These are phyloP conservation scores for Hirschfeldia incana DNA, from an alignment of 345 rosid species.

Conservation along the genomic window DNA sequence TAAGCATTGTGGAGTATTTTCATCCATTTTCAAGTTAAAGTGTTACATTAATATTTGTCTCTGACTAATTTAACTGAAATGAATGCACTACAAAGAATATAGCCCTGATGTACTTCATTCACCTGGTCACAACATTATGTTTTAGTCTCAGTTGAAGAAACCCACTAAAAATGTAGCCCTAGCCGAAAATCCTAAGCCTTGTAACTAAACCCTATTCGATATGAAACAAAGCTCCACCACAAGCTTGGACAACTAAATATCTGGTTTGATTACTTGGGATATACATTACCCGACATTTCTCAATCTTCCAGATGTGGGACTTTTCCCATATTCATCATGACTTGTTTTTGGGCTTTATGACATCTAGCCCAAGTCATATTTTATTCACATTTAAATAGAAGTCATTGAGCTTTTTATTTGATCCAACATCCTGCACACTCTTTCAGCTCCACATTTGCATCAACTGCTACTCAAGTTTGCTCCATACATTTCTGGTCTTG, in stretches of 20 bases:
- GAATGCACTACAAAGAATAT: background rate
- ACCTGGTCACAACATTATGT: background rate
- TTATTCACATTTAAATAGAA: no score
- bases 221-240: no score
- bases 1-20: slow-evolving; percentile 4
- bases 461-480: background rate
- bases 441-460: background rate
- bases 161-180: background rate
- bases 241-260: no score
- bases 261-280: no score
- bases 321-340: no score
- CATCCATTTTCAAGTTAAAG: slow-evolving; percentile 5
- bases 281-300: no score
- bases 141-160: background rate
- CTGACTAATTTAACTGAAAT: background rate
- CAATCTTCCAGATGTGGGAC: no score
- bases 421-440: background rate
- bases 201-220: background rate
- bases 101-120: background rate
- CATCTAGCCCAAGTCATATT: no score
- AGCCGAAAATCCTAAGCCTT: background rate
- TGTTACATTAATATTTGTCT: background rate
- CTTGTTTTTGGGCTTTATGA: no score
- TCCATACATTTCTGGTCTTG: no score
- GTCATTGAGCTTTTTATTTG: no score